Evolutionary conservation across 2,329 filamentous ascomycete genomes (phyloP).

Genomic region (Sporothrix humicola): DNA sequence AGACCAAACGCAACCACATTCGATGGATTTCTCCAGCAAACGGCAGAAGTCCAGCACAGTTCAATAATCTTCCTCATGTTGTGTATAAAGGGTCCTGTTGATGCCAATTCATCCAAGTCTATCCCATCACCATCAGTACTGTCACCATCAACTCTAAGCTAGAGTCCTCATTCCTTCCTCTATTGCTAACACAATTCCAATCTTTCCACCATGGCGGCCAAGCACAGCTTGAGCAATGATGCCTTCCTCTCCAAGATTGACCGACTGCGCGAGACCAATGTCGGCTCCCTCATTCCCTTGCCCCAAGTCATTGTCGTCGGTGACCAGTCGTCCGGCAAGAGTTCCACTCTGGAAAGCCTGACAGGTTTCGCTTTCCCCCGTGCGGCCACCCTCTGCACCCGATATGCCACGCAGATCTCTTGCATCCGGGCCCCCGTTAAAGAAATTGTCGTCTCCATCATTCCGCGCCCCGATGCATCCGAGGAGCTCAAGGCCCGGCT

Average conservation of each 20-base stretch:
- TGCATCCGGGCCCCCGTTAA: conserved; percentile 42
- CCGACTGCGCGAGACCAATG: conserved; percentile 41
- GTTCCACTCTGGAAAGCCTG: conserved; percentile 70
- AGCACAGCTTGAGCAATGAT: conserved; percentile 38
- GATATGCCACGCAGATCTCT: conserved; percentile 41
- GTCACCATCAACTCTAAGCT: no score
- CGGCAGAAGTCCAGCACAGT: no score
- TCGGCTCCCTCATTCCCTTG: conserved; percentile 40
- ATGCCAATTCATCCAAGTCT: no score
- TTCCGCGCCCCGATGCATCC: conserved; percentile 35
- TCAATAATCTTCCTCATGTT: no score
- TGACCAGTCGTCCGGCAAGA: conserved; percentile 77
- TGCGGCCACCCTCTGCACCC: conserved; percentile 40
- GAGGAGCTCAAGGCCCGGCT: conserved; percentile 35
- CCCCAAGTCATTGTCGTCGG: conserved; percentile 72
- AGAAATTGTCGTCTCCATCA: conserved; percentile 43
- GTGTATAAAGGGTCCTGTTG: no score
- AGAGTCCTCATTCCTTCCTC: no score
- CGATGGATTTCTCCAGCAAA: no score
- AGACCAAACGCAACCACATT: no score
- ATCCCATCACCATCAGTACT: no score
- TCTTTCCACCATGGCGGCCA: background rate
- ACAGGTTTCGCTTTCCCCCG: conserved; percentile 42
- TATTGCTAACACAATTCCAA: no score
- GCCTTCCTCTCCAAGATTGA: conserved; percentile 41